These are phyloP conservation scores for Whalleya microplaca DNA, from an alignment of 2,329 filamentous ascomycete species.

Conservation along the genomic window DNA sequence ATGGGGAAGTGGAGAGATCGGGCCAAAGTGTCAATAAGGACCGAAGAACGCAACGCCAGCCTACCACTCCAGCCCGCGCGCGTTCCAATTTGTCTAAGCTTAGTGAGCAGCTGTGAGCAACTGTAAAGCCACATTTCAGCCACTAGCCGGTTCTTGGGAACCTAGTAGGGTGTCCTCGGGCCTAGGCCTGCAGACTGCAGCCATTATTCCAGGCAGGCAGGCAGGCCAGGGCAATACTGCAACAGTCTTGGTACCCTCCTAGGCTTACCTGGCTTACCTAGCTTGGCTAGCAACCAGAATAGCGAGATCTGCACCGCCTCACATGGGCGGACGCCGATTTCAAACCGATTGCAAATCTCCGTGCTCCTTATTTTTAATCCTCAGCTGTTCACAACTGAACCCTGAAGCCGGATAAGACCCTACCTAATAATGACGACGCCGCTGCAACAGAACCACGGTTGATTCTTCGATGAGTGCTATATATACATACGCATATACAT, in stretches of 20 bases:
- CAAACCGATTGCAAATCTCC: constrained; percentile 28
- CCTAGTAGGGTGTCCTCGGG: neutral
- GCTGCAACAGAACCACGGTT: no score
- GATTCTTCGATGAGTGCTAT: neutral
- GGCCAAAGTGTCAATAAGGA: neutral
- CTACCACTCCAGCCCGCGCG: neutral
- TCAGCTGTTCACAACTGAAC: constrained; percentile 12
- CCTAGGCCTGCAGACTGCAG: neutral
- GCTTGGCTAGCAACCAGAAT: neutral
- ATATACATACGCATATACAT: neutral
- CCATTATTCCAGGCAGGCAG: neutral
- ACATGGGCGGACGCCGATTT: constrained; percentile 19
- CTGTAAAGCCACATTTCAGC: neutral
- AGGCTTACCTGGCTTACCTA: no score
- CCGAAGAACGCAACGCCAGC: neutral
- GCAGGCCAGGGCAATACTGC: no score
- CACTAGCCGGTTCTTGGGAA: neutral
- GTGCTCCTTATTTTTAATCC: constrained; percentile 16
- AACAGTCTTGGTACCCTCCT: no score
- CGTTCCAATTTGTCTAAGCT: neutral
- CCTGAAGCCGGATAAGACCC: neutral
- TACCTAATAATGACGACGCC: neutral
- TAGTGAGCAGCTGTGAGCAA: neutral
- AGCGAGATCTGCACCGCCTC: constrained; percentile 13
- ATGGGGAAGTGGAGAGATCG: neutral